Percentiles rank a stretch among this genome's conserved stretches.
These are phyloP conservation scores for Orbilia brochopaga DNA, from an alignment of 2,329 filamentous ascomycete species.

Conservation along the genomic window DNA sequence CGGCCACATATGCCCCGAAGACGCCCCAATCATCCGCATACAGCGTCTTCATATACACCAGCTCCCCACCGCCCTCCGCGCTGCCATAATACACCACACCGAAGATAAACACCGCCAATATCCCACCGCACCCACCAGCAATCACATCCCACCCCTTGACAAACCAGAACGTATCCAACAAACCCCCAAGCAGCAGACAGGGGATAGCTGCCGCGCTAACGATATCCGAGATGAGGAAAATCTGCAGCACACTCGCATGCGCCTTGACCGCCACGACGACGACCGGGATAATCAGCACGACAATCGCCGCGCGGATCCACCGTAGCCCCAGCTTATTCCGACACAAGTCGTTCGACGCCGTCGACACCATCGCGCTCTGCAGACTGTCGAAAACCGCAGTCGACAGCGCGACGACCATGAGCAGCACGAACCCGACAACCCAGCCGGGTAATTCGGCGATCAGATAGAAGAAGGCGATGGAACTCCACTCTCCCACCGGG, in stretches of 20 bases:
- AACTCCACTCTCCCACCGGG: conserved; percentile 67
- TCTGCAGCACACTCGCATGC: conserved; percentile 73
- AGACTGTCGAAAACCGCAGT: conserved; percentile 80
- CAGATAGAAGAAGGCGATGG: conserved; percentile 76
- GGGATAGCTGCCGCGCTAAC: conserved; percentile 78
- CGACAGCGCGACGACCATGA: conserved; percentile 78
- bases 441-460: conserved; percentile 74
- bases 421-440: conserved; percentile 81
- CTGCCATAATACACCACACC: conserved; percentile 78
- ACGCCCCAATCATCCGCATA: conserved; percentile 80
- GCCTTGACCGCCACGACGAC: conserved; percentile 76
- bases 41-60: conserved; percentile 74
- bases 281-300: conserved; percentile 75
- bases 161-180: conserved; percentile 68
- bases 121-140: conserved; percentile 75
- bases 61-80: conserved; percentile 67
- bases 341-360: conserved; percentile 82
- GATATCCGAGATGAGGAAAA: conserved; percentile 81
- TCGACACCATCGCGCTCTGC: conserved; percentile 84
- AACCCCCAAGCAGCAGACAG: conserved; percentile 74
- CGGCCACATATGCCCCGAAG: conserved; percentile 64
- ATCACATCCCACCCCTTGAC: conserved; percentile 83
- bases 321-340: conserved; percentile 79
- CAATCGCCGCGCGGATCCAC: conserved; percentile 72
- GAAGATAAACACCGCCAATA: conserved; percentile 81